Conservation (phyloP, 139 green algal species). For the Mychonastes homosphaera region DNA sequence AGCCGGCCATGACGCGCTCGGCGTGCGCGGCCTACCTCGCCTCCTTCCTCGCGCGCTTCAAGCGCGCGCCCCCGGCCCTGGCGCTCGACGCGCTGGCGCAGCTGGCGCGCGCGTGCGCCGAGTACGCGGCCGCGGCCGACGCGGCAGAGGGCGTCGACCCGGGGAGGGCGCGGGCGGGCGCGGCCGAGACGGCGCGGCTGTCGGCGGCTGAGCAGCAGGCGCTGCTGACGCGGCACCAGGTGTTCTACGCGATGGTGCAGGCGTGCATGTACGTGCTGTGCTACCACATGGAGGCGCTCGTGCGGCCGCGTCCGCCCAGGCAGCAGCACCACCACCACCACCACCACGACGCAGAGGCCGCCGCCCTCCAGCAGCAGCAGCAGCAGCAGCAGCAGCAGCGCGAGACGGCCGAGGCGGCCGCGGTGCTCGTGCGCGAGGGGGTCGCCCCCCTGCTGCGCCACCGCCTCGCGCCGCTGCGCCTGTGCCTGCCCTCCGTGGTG, state of each 20-base stretch:
- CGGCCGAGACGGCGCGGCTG: background rate
- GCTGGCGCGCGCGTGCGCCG: conserved; percentile 14
- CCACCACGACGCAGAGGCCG: conserved; percentile 4
- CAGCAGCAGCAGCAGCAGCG: conserved; percentile 13
- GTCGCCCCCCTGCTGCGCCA: conserved; percentile 47
- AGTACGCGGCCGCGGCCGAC: conserved; percentile 20
- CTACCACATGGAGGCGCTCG: conserved; percentile 70
- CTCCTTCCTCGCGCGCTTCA: conserved; percentile 71
- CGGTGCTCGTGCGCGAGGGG: conserved; percentile 32
- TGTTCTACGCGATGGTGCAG: conserved; percentile 68
- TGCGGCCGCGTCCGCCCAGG: conserved; percentile 1
- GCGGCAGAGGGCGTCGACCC: no score
- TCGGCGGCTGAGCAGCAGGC: background rate
- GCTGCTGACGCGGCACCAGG: conserved; percentile 25
- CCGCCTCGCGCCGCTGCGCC: conserved; percentile 45
- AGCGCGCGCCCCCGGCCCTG: conserved; percentile 39
- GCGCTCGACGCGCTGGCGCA: conserved; percentile 39
- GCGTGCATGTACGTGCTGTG: conserved; percentile 81
- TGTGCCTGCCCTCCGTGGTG: conserved; percentile 52
- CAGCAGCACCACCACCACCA: conserved; percentile 20
- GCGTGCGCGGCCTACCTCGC: conserved; percentile 73
- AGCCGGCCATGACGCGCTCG: conserved; percentile 48
- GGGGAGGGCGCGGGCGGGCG: background rate
- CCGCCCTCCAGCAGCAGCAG: background rate
- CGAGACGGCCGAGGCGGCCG: conserved; percentile 12